Conservation (phyloP, 352 stramenopile species). For the Pythium aphanidermatum region DNA sequence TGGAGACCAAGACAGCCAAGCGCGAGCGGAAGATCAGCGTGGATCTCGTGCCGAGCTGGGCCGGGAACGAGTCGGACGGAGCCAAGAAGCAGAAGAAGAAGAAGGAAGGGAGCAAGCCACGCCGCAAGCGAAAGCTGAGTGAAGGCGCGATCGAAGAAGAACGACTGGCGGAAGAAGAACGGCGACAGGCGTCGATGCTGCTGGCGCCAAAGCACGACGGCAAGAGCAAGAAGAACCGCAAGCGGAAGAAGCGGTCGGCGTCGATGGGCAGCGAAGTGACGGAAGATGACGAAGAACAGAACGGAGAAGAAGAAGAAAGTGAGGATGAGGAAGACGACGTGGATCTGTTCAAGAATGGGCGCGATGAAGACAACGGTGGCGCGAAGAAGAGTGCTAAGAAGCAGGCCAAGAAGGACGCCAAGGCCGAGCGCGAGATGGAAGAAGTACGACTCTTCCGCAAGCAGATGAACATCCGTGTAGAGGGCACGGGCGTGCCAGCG, state of each 20-base stretch:
- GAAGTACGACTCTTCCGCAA: slow-evolving; percentile 57
- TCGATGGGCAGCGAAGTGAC: slow-evolving; percentile 15
- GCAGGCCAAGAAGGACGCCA: slow-evolving; percentile 20
- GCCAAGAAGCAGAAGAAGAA: slow-evolving; percentile 29
- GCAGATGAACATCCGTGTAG: slow-evolving; percentile 77
- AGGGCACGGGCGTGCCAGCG: slow-evolving; percentile 50
- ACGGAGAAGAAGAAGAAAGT: slow-evolving; percentile 15
- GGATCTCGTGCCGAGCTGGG: slow-evolving; percentile 62
- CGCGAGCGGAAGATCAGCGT: slow-evolving; percentile 61
- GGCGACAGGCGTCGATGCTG: slow-evolving; percentile 56
- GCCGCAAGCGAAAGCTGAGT: slow-evolving; percentile 80
- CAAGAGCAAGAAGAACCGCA: slow-evolving; percentile 31
- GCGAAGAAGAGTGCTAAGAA: slow-evolving; percentile 19
- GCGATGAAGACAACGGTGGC: slow-evolving; percentile 1
- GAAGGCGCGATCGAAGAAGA: slow-evolving; percentile 73
- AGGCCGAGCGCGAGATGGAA: slow-evolving; percentile 30
- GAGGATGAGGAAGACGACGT: slow-evolving; percentile 32
- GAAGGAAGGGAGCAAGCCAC: slow-evolving; percentile 56
- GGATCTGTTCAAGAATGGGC: slow-evolving; percentile 44
- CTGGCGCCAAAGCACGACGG: slow-evolving; percentile 46
- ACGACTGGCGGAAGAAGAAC: slow-evolving; percentile 56
- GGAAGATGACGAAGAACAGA: slow-evolving; percentile 20
- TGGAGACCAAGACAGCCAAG: slow-evolving; percentile 4
- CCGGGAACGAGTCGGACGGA: slow-evolving; percentile 29
- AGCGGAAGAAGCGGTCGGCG: slow-evolving; percentile 21